Evolutionary conservation across 192 early-diverging fungal species (phyloP).

Genomic region (Coemansia sp.): DNA sequence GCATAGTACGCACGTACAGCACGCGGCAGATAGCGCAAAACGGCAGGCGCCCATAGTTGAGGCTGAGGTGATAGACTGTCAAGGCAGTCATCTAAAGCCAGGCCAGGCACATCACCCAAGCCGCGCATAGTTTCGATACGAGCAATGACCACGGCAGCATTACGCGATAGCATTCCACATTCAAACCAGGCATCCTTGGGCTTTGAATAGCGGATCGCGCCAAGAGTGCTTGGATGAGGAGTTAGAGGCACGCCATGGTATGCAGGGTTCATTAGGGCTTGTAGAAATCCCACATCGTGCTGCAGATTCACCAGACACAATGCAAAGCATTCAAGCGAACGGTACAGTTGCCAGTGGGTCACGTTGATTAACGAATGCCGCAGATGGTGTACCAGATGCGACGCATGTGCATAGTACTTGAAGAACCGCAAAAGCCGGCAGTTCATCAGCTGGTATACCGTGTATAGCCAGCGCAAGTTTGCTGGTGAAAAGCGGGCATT

Average conservation of each 20-base stretch:
- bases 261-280: slow-evolving; percentile 49
- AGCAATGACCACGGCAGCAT: slow-evolving; percentile 50
- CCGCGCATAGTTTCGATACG: slow-evolving; percentile 50
- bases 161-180: slow-evolving; percentile 52
- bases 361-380: slow-evolving; percentile 64
- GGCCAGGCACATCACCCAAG: slow-evolving; percentile 41
- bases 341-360: slow-evolving; percentile 65
- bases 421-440: slow-evolving; percentile 70
- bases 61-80: slow-evolving; percentile 41
- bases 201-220: slow-evolving; percentile 27
- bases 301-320: slow-evolving; percentile 59
- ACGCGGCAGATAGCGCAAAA: slow-evolving; percentile 41
- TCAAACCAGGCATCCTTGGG: slow-evolving; percentile 52
- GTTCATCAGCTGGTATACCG: slow-evolving; percentile 70
- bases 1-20: slow-evolving; percentile 41
- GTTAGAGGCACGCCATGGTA: slow-evolving; percentile 50
- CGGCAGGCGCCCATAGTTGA: slow-evolving; percentile 42
- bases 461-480: slow-evolving; percentile 67
- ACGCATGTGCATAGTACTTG: slow-evolving; percentile 66
- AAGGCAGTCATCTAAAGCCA: slow-evolving; percentile 39
- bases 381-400: slow-evolving; percentile 66
- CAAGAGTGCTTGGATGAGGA: slow-evolving; percentile 35
- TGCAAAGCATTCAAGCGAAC: slow-evolving; percentile 66
- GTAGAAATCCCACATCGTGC: slow-evolving; percentile 50
- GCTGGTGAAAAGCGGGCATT: slow-evolving; percentile 47